A percentile compares a stretch with the other conserved stretches of the same genome.
phyloP scores from a whole-genome alignment of 176 grass and related monocot species.

The Triticum timopheevii region DNA sequence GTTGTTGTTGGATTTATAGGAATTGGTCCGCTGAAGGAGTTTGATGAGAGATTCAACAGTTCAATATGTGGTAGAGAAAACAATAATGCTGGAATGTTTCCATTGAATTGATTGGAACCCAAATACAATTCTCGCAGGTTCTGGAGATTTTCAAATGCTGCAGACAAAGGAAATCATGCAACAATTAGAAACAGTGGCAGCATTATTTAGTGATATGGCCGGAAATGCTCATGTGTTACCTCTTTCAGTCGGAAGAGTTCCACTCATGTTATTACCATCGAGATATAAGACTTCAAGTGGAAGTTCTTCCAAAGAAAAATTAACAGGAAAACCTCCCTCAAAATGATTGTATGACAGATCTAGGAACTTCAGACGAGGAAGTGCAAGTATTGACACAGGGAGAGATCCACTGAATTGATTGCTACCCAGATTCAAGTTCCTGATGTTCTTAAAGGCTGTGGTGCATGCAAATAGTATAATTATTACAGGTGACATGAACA shows the following conservation, averaged over 20 bases:
- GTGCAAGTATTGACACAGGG: neutral
- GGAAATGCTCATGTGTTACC: neutral
- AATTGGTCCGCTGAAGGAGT: conserved; percentile 22
- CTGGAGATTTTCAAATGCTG: neutral
- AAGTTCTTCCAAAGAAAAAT: neutral
- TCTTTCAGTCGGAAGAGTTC: neutral
- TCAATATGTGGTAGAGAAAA: conserved; percentile 17
- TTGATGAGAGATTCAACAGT: neutral
- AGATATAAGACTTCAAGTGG: neutral
- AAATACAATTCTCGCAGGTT: conserved; percentile 23
- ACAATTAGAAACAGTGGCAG: neutral
- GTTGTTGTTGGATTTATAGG: neutral
- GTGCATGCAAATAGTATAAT: neutral
- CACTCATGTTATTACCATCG: neutral
- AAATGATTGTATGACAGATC: neutral
- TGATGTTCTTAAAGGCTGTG: neutral
- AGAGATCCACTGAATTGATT: neutral
- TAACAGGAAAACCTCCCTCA: neutral
- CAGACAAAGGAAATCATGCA: neutral
- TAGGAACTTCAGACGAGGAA: neutral
- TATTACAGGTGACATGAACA: neutral
- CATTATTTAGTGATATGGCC: neutral
- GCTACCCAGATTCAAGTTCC: neutral
- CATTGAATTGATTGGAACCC: neutral
- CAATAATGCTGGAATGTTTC: neutral